Conservation (phyloP, 352 stramenopile genomes). For the Globisporangium rhizosaccharum region DNA sequence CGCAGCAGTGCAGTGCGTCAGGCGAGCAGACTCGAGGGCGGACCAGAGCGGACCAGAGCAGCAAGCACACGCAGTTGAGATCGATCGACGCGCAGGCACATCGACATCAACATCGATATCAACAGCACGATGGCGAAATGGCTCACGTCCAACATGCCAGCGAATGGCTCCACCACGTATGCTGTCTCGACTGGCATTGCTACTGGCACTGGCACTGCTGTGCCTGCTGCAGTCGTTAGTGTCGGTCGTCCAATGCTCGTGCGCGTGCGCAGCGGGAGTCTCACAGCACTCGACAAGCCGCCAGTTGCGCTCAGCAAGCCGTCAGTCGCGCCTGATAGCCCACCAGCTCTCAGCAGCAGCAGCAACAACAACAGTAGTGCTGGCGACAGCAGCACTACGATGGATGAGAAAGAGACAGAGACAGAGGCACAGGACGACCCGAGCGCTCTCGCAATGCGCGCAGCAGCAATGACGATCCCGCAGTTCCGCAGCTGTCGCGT, state of each 20-base stretch:
- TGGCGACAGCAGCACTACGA: background rate
- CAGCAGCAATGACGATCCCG: background rate
- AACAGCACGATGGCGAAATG: conserved; percentile 12
- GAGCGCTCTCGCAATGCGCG: background rate
- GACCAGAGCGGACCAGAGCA: too few species aligned
- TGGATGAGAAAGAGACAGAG: background rate
- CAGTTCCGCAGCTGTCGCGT: background rate
- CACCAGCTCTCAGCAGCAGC: background rate
- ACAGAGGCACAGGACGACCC: background rate
- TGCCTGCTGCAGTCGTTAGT: background rate
- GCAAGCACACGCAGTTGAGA: background rate
- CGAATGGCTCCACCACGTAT: background rate
- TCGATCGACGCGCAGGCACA: too few species aligned
- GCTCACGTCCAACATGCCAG: background rate
- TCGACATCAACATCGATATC: background rate
- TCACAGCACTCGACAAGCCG: conserved; percentile 12
- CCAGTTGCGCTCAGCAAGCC: background rate
- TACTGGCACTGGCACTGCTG: background rate
- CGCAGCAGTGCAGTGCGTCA: too few species aligned
- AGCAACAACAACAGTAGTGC: background rate
- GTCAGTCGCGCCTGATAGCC: too few species aligned
- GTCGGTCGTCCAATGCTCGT: conserved; percentile 5
- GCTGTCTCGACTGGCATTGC: too few species aligned
- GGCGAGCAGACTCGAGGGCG: too few species aligned
- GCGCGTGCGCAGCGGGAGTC: conserved; percentile 12